phyloP scores from a whole-genome alignment of 805 yeast species.

The Henningerozyma blattae region DNA sequence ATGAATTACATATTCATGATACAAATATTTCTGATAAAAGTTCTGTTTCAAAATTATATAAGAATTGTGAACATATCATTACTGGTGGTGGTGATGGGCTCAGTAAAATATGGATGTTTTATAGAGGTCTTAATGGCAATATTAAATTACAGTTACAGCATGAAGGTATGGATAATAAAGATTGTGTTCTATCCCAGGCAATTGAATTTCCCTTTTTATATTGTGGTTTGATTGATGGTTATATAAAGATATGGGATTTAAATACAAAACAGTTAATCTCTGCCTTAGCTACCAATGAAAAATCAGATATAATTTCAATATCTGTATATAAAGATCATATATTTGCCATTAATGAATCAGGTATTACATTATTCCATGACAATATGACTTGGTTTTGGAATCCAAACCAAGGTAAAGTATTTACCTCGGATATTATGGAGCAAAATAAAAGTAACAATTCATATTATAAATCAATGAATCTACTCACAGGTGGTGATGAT shows the following conservation, averaged over 20 bases:
- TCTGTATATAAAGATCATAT: constrained; percentile 20
- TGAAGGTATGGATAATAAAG: constrained; percentile 39
- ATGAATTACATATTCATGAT: not conserved
- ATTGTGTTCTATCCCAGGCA: constrained; percentile 60
- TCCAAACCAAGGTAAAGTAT: constrained; percentile 43
- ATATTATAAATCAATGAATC: constrained; percentile 28
- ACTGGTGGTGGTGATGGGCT: constrained; percentile 89
- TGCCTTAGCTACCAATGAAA: constrained; percentile 28
- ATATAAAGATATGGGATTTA: constrained; percentile 76
- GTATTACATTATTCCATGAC: constrained; percentile 32
- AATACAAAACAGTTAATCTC: constrained; percentile 62
- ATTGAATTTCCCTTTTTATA: constrained; percentile 57
- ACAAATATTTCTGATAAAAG: not conserved
- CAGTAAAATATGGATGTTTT: constrained; percentile 66
- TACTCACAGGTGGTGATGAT: constrained; percentile 62
- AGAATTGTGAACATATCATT: constrained; percentile 29
- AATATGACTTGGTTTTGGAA: constrained; percentile 35
- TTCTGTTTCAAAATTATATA: not conserved
- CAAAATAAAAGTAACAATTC: constrained; percentile 13
- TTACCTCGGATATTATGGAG: constrained; percentile 41
- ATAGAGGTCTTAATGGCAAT: constrained; percentile 7
- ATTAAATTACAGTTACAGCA: constrained; percentile 6
- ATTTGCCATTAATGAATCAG: constrained; percentile 30
- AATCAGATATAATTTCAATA: constrained; percentile 42
- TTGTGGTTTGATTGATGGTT: constrained; percentile 70